These are phyloP conservation scores for Pyrus bretschneideri DNA, from an alignment of 306 rosid species.

Conservation along the genomic window DNA sequence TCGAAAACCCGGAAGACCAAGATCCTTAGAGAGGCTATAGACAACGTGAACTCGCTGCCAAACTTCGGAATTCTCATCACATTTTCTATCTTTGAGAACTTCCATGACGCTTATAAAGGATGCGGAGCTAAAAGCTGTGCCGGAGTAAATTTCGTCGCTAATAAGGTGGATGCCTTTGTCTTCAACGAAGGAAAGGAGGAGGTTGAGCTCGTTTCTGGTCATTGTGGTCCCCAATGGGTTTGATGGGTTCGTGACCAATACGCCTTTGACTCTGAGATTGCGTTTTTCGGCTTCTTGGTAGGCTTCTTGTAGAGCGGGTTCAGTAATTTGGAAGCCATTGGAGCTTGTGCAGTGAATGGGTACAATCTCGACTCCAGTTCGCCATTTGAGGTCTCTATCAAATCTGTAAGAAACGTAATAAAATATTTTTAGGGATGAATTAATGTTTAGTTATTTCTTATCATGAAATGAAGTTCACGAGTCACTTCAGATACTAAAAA, in stretches of 20 bases:
- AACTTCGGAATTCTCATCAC: constrained; percentile 12
- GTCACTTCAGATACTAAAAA: neutral
- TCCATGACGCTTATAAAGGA: constrained; percentile 63
- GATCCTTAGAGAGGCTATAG: constrained; percentile 76
- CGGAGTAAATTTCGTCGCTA: constrained; percentile 85
- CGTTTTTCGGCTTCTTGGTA: constrained; percentile 44
- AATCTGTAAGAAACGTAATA: constrained; percentile 47
- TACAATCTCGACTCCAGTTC: constrained; percentile 68
- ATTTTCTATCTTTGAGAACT: constrained; percentile 42
- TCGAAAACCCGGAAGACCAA: constrained; percentile 85
- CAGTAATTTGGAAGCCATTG: constrained; percentile 66
- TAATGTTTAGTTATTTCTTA: neutral
- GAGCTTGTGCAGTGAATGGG: constrained; percentile 79
- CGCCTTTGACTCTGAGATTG: constrained; percentile 70
- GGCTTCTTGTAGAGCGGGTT: constrained; percentile 48
- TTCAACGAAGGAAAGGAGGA: constrained; percentile 52
- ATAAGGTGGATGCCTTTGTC: constrained; percentile 59
- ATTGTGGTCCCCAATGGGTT: constrained; percentile 74
- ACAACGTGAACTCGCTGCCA: constrained; percentile 58
- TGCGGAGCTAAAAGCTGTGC: constrained; percentile 66
- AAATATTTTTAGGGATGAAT: constrained; percentile 15
- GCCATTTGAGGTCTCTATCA: constrained; percentile 85
- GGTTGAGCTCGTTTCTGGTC: constrained; percentile 41
- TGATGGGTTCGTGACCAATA: constrained; percentile 78
- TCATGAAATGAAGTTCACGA: neutral